Conservation (phyloP, 164 flowering plant species). For the Berberis vulgaris region DNA sequence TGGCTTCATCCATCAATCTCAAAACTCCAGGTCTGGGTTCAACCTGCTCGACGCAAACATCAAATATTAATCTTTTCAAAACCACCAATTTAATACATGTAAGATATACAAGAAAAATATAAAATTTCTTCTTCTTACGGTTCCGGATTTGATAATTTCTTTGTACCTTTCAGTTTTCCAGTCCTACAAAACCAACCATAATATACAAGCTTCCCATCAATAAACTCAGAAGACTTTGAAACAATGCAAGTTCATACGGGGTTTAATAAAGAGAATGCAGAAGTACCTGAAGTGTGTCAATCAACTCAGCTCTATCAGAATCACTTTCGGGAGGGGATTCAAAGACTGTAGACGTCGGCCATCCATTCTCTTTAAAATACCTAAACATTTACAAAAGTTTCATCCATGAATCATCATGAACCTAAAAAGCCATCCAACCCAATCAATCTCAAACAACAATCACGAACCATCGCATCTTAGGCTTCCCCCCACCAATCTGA, state of each 20-base stretch:
- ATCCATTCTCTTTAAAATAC: conserved; percentile 91
- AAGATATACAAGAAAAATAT: not conserved
- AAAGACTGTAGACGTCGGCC: conserved; percentile 70
- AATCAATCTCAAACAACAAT: conserved; percentile 1
- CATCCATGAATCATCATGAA: not conserved
- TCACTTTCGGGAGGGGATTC: conserved; percentile 54
- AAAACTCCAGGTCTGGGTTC: conserved; percentile 88
- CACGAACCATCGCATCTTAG: conserved; percentile 87
- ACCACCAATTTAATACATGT: not conserved
- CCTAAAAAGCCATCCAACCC: not conserved
- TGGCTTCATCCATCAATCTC: conserved; percentile 94
- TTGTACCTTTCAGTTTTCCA: conserved; percentile 98
- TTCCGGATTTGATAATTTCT: conserved; percentile 90
- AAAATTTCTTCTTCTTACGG: conserved; percentile 41
- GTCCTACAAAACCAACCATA: conserved; percentile 47
- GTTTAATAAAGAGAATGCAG: not conserved
- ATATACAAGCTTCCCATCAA: not conserved
- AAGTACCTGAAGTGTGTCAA: conserved; percentile 71
- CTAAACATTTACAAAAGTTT: conserved; percentile 16
- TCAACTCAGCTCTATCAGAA: conserved; percentile 51
- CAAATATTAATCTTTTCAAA: not conserved
- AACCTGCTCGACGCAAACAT: conserved; percentile 38
- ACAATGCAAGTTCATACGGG: not conserved
- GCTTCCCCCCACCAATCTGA: conserved; percentile 88
- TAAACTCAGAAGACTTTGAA: not conserved